Evolutionary conservation across 176 grass and related monocot genomes (phyloP).

Genomic region (Triticum aestivum): DNA sequence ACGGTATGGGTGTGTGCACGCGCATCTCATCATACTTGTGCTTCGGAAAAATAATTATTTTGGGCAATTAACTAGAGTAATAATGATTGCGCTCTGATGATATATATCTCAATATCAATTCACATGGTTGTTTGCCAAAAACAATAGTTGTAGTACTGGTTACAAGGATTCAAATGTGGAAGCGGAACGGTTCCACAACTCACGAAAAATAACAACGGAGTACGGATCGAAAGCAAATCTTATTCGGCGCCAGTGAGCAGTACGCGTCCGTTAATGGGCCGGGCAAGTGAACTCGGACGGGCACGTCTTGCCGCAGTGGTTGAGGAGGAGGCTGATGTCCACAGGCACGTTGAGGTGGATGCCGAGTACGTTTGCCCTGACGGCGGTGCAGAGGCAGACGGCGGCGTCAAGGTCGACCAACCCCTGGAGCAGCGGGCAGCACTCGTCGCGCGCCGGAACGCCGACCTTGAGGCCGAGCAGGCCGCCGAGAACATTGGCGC

Average conservation of each 20-base stretch:
- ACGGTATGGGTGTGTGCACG: too few species aligned
- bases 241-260: not conserved
- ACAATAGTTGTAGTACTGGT: not conserved
- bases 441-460: not conserved
- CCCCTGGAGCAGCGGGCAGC: slow-evolving; percentile 26
- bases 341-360: slow-evolving; percentile 22
- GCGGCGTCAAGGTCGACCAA: slow-evolving; percentile 37
- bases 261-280: not conserved
- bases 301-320: slow-evolving; percentile 25
- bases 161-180: not conserved
- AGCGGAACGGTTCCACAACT: too few species aligned
- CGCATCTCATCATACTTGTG: too few species aligned
- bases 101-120: not conserved
- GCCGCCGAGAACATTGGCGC: slow-evolving; percentile 8
- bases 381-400: slow-evolving; percentile 47
- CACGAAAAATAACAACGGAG: not conserved
- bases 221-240: not conserved
- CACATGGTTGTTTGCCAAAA: not conserved
- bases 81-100: too few species aligned
- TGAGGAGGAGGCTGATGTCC: slow-evolving; percentile 31
- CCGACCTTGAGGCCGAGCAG: not conserved
- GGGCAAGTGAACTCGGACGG: slow-evolving; percentile 20
- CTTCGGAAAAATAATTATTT: too few species aligned
- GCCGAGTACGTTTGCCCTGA: slow-evolving; percentile 36
- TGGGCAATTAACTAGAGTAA: too few species aligned